A percentile compares a stretch with the other conserved stretches of the same genome.
Conservation (phyloP, 2,329 filamentous ascomycete species). For the Alternaria incomplexa region DNA sequence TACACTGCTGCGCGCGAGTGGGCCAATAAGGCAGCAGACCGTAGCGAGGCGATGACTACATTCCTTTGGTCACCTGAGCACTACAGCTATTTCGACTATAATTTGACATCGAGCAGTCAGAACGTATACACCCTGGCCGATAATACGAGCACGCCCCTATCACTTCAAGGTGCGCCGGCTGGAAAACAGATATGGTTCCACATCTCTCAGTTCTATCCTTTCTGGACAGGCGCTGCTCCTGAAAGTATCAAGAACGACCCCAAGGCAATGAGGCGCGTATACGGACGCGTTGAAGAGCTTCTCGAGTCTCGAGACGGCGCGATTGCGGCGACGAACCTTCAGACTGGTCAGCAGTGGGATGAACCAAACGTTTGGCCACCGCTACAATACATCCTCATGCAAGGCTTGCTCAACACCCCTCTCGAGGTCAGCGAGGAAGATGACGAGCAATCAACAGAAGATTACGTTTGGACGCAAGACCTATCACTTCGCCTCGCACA, state of each 20-base stretch:
- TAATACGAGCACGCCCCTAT: slow-evolving; percentile 49
- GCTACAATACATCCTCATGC: slow-evolving; percentile 68
- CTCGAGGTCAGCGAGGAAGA: slow-evolving; percentile 62
- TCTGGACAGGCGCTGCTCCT: slow-evolving; percentile 71
- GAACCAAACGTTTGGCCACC: slow-evolving; percentile 74
- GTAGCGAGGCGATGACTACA: slow-evolving; percentile 67
- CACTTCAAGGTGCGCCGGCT: slow-evolving; percentile 55
- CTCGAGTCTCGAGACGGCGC: slow-evolving; percentile 62
- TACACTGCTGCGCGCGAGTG: slow-evolving; percentile 58
- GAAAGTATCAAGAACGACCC: slow-evolving; percentile 64
- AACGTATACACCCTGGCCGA: slow-evolving; percentile 59
- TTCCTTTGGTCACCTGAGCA: slow-evolving; percentile 70
- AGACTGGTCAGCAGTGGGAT: slow-evolving; percentile 71
- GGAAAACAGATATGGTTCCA: slow-evolving; percentile 65
- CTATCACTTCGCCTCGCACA: slow-evolving; percentile 67
- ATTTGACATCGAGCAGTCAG: slow-evolving; percentile 64
- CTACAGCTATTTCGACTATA: slow-evolving; percentile 73
- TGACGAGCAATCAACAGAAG: slow-evolving; percentile 44
- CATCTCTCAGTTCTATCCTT: slow-evolving; percentile 69
- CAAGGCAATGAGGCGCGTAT: slow-evolving; percentile 62
- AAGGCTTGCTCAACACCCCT: slow-evolving; percentile 66
- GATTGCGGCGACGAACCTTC: slow-evolving; percentile 67
- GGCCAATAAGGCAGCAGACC: slow-evolving; percentile 56
- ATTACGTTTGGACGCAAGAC: slow-evolving; percentile 61
- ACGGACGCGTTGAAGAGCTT: slow-evolving; percentile 59